A percentile compares a stretch with the other conserved stretches of the same genome.
These are phyloP conservation scores for Tinospora cordifolia DNA, from an alignment of 164 flowering plant species.

Conservation along the genomic window DNA sequence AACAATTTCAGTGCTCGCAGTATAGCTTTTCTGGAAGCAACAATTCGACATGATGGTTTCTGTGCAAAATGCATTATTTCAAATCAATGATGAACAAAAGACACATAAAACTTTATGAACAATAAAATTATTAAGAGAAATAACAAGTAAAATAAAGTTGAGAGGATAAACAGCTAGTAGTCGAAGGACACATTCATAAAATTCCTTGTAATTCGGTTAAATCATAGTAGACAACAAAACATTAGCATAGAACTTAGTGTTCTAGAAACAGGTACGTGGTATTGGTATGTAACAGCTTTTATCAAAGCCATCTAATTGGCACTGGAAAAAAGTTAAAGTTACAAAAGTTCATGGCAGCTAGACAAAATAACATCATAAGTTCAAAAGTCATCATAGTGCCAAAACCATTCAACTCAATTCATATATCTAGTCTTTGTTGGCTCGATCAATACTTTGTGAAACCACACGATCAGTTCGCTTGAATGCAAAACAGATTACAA, in stretches of 20 bases:
- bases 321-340: too few relatives aligned
- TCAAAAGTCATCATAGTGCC: not conserved
- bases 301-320: not conserved
- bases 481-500: too few relatives aligned
- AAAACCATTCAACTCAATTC: not conserved
- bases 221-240: not conserved
- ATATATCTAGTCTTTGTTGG: not conserved
- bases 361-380: too few relatives aligned
- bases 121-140: not conserved
- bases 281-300: too few relatives aligned
- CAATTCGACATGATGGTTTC: slow-evolving; percentile 36
- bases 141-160: not conserved
- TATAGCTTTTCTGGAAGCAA: slow-evolving; percentile 47
- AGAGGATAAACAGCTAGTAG: not conserved
- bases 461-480: too few relatives aligned
- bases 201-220: not conserved
- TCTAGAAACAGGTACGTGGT: too few relatives aligned
- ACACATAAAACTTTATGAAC: not conserved
- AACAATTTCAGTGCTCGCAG: slow-evolving; percentile 50
- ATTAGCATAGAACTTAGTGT: not conserved
- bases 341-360: not conserved
- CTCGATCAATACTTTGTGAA: too few relatives aligned
- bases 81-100: not conserved
- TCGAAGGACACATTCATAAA: not conserved
- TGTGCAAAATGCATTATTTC: slow-evolving; percentile 11